These are phyloP conservation scores for Thielaviopsis punctulata DNA, from an alignment of 2,329 filamentous ascomycete genomes.

Conservation along the genomic window DNA sequence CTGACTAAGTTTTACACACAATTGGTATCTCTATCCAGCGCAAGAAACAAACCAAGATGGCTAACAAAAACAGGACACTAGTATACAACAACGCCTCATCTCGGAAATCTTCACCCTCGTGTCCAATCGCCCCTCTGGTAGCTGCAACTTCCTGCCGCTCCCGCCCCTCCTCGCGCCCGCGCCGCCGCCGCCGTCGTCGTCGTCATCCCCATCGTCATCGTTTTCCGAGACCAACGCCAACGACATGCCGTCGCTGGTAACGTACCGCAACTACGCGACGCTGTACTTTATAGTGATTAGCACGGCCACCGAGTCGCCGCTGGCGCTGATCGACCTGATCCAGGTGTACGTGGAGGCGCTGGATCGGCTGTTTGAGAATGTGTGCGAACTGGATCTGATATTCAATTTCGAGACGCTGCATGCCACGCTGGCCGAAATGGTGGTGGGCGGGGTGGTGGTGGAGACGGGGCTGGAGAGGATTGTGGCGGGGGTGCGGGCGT, in stretches of 20 bases:
- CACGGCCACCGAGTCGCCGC: constrained; percentile 86
- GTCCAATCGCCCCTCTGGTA: constrained; percentile 73
- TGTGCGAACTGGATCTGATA: constrained; percentile 94
- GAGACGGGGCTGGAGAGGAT: constrained; percentile 84
- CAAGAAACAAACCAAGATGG: background rate
- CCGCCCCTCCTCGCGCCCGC: constrained; percentile 47
- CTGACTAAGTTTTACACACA: constrained; percentile 98
- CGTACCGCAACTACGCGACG: constrained; percentile 94
- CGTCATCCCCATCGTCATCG: too few relatives aligned
- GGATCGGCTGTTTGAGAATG: constrained; percentile 91
- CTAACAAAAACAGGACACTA: constrained; percentile 54
- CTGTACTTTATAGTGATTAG: constrained; percentile 98
- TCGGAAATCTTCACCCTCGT: constrained; percentile 95
- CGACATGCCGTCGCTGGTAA: constrained; percentile 86
- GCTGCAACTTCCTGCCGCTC: constrained; percentile 90
- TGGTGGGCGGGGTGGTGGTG: constrained; percentile 84
- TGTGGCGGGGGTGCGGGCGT: constrained; percentile 63
- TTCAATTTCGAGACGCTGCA: constrained; percentile 98
- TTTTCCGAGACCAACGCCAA: constrained; percentile 48
- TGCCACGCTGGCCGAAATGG: constrained; percentile 80
- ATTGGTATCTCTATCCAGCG: constrained; percentile 38
- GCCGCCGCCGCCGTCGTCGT: too few relatives aligned
- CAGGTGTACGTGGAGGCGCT: constrained; percentile 96
- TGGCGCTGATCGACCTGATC: constrained; percentile 89
- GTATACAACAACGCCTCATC: constrained; percentile 90